phyloP scores from a whole-genome alignment of 2,329 filamentous ascomycete species.

The Botrytis fragariae region DNA sequence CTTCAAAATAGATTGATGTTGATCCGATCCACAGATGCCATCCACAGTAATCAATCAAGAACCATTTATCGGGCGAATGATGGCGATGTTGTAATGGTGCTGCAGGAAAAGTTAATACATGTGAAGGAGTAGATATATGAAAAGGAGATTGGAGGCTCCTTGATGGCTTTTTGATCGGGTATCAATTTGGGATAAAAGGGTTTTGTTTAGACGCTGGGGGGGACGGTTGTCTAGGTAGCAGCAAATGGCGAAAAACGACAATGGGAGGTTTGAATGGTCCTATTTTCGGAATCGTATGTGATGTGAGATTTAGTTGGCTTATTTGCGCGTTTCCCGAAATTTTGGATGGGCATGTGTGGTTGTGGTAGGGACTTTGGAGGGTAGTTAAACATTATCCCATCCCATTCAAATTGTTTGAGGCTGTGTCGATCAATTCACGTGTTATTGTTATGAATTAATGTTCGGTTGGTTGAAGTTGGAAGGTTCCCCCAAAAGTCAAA shows the following conservation, averaged over 20 bases:
- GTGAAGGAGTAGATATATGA: background rate
- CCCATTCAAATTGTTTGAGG: background rate
- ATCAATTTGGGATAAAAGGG: background rate
- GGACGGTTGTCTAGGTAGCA: conserved; percentile 4
- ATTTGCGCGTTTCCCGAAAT: background rate
- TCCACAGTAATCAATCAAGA: background rate
- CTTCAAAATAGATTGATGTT: background rate
- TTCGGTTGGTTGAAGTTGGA: background rate
- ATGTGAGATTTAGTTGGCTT: background rate
- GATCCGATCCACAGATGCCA: background rate
- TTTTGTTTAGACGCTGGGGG: background rate
- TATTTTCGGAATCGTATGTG: background rate
- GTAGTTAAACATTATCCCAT: background rate
- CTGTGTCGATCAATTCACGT: conserved; percentile 1
- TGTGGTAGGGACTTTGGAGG: no score
- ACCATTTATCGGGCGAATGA: background rate
- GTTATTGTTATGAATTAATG: background rate
- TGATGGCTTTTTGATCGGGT: background rate
- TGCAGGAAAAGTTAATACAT: background rate
- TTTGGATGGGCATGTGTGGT: background rate
- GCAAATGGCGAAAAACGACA: background rate
- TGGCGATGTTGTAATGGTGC: background rate
- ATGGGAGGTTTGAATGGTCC: background rate
- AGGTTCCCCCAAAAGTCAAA: background rate
- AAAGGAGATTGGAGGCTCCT: conserved; percentile 5